Conservation (phyloP, 202 grass and related monocot genomes). For the Setaria viridis region DNA sequence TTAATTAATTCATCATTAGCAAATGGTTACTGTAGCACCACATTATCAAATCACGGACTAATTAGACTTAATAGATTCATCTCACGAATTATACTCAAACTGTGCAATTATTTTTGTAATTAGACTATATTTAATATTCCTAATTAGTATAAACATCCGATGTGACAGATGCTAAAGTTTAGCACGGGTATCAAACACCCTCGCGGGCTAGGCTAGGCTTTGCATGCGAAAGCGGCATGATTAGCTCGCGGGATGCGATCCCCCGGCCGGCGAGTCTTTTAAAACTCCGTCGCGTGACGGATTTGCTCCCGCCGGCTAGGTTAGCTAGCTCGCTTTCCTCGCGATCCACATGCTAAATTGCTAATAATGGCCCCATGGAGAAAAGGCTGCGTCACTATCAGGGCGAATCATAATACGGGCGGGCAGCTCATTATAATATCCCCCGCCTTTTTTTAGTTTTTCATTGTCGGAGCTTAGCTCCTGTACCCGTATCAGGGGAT, state of each 20-base stretch:
- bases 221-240: background rate
- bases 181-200: no score
- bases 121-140: no score
- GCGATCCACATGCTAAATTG: conserved; percentile 2
- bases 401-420: background rate
- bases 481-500: no score
- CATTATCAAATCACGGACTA: no score
- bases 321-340: background rate
- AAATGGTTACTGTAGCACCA: no score
- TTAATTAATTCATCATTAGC: no score
- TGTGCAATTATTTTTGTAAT: no score
- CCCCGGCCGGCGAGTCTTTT: conserved; percentile 7
- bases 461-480: no score
- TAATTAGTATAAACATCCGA: no score
- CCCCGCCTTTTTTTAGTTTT: background rate
- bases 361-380: background rate
- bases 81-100: no score
- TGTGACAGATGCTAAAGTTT: no score
- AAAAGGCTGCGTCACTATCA: conserved; percentile 11
- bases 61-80: no score
- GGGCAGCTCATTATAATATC: background rate
- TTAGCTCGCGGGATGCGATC: background rate
- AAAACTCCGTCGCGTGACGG: background rate
- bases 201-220: background rate
- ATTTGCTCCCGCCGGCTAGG: background rate